Percentiles rank a stretch among this genome's conserved stretches.
These are phyloP conservation scores for Hemerocallis citrina DNA, from an alignment of 106 monocot species.

Conservation along the genomic window DNA sequence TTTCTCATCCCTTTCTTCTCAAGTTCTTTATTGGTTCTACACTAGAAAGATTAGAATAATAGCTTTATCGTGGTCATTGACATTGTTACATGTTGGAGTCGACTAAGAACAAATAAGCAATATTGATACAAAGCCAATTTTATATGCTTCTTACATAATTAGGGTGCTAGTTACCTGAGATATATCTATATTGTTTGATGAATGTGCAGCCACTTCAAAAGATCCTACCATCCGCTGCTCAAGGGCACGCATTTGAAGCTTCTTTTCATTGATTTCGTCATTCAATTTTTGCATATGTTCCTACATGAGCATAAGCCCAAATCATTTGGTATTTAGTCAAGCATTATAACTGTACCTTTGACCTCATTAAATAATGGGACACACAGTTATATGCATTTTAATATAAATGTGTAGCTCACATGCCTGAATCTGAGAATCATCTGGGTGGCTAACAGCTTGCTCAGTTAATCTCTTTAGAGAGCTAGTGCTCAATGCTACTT, in stretches of 20 bases:
- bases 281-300: constrained; percentile 81
- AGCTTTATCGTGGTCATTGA: too few species aligned
- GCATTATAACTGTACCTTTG: neutral
- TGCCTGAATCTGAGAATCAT: constrained; percentile 74
- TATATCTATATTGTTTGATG: constrained; percentile 43
- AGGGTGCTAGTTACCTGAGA: constrained; percentile 78
- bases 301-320: constrained; percentile 24
- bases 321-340: neutral
- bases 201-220: constrained; percentile 37
- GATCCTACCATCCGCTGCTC: constrained; percentile 83
- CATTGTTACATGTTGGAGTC: too few species aligned
- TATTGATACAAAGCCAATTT: too few species aligned
- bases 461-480: constrained; percentile 85
- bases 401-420: constrained; percentile 9
- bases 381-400: neutral
- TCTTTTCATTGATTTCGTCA: constrained; percentile 84
- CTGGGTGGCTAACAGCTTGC: constrained; percentile 61
- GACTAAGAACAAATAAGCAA: too few species aligned
- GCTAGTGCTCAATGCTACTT: constrained; percentile 86
- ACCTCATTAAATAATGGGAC: neutral
- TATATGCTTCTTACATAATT: too few species aligned
- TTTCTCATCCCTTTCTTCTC: too few species aligned
- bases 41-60: too few species aligned
- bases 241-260: constrained; percentile 65
- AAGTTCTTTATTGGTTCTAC: too few species aligned